Percentiles rank a stretch among this genome's conserved stretches.
phyloP scores from a whole-genome alignment of 371 early-diverging fungal species.

The Syncephalastrum sp. region DNA sequence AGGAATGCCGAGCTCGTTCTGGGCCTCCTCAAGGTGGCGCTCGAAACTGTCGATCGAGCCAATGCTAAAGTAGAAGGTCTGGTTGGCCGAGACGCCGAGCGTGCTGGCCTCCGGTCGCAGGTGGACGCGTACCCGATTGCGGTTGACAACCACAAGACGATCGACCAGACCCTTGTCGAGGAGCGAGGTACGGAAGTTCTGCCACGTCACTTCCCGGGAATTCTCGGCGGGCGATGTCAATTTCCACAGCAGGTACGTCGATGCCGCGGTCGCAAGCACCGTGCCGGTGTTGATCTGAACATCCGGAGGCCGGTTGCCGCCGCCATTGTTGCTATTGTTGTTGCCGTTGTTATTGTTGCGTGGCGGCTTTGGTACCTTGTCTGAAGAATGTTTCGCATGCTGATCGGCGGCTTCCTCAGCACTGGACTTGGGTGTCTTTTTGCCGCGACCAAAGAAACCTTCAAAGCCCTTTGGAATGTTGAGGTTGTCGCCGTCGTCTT shows the following conservation, averaged over 20 bases:
- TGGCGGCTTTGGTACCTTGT: conserved; percentile 12
- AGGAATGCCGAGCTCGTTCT: conserved; percentile 89
- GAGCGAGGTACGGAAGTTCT: conserved; percentile 85
- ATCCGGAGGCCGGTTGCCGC: conserved; percentile 23
- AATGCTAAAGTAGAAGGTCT: conserved; percentile 78
- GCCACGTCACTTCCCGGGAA: conserved; percentile 82
- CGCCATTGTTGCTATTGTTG: conserved; percentile 6
- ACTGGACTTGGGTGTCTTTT: conserved; percentile 10
- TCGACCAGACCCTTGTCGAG: conserved; percentile 94
- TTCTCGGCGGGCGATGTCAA: conserved; percentile 47
- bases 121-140: conserved; percentile 76
- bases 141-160: conserved; percentile 84
- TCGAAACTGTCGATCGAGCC: conserved; percentile 97
- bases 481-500: conserved; percentile 23
- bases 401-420: conserved; percentile 11
- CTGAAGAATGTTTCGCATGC: conserved; percentile 13
- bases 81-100: conserved; percentile 34
- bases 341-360: conserved; percentile 5
- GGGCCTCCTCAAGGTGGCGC: conserved; percentile 86
- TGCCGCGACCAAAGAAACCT: conserved; percentile 39
- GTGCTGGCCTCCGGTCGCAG: conserved; percentile 71
- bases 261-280: conserved; percentile 51
- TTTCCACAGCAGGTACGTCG: conserved; percentile 56
- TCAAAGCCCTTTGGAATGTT: conserved; percentile 40
- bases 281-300: conserved; percentile 44